These are phyloP conservation scores for Eucalyptus decipiens DNA, from an alignment of 345 rosid species.

Conservation along the genomic window DNA sequence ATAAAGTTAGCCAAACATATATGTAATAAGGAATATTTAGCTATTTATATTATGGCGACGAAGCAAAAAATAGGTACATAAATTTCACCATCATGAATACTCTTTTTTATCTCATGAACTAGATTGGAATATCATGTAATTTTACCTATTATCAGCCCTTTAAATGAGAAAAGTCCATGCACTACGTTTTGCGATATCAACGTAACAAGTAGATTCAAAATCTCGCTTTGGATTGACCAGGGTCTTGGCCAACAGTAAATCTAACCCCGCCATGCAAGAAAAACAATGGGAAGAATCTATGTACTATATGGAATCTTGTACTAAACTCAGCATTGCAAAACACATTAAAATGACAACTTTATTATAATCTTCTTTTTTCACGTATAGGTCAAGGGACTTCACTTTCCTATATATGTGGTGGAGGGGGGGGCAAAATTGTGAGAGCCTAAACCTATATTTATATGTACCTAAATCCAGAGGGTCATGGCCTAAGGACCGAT, in stretches of 20 bases:
- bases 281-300: background rate
- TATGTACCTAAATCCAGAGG: background rate
- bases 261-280: background rate
- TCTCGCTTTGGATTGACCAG: background rate
- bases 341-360: background rate
- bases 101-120: background rate
- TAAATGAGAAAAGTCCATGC: background rate
- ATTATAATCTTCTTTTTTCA: background rate
- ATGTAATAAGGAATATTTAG: background rate
- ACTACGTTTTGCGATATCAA: background rate
- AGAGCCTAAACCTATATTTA: background rate
- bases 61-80: background rate
- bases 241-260: background rate
- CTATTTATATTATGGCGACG: background rate
- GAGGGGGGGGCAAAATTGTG: background rate
- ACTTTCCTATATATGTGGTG: background rate
- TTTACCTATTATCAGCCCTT: background rate
- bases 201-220: background rate
- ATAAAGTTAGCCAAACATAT: background rate
- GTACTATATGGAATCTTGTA: background rate
- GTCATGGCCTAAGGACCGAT: background rate
- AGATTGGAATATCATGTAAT: background rate
- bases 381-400: background rate
- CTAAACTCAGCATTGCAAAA: background rate
- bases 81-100: background rate